A percentile compares a stretch with the other conserved stretches of the same genome.
These are phyloP conservation scores for Wickerhamomyces canadensis DNA, from an alignment of 805 yeast species.

Conservation along the genomic window DNA sequence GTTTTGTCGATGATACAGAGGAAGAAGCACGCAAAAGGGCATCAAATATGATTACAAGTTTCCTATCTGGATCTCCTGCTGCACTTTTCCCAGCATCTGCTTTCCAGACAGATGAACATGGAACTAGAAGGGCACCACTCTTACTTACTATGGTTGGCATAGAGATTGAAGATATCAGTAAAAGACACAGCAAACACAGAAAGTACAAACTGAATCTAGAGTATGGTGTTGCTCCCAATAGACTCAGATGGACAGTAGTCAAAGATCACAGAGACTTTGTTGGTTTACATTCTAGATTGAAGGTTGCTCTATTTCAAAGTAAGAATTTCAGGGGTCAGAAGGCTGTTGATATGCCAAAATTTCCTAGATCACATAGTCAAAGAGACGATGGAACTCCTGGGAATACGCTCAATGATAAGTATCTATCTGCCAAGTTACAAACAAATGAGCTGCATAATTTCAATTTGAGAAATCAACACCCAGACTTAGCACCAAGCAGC, in stretches of 20 bases:
- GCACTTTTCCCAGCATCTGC: conserved; percentile 70
- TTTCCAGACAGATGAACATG: conserved; percentile 71
- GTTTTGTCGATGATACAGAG: conserved; percentile 13
- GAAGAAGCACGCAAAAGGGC: conserved; percentile 28
- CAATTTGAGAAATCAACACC: not conserved
- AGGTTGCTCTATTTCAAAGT: conserved; percentile 42
- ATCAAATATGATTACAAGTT: conserved; percentile 43
- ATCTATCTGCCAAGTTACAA: conserved; percentile 13
- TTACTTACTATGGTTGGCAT: conserved; percentile 69
- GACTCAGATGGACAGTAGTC: conserved; percentile 75
- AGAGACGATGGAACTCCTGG: not conserved
- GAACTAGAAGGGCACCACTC: conserved; percentile 76
- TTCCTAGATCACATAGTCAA: conserved; percentile 23
- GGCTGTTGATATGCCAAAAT: conserved; percentile 31
- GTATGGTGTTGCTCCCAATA: conserved; percentile 80
- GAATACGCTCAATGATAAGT: conserved; percentile 19
- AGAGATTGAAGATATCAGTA: conserved; percentile 46
- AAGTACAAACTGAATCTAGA: conserved; percentile 70
- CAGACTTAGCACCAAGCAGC: not conserved
- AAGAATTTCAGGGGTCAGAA: conserved; percentile 20
- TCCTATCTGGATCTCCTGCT: conserved; percentile 67
- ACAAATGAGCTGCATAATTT: not conserved
- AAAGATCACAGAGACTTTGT: conserved; percentile 68
- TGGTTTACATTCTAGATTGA: conserved; percentile 65
- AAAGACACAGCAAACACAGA: conserved; percentile 26